phyloP scores from a whole-genome alignment of 495 filamentous ascomycete species.

The Staphylotrichum longicolle region DNA sequence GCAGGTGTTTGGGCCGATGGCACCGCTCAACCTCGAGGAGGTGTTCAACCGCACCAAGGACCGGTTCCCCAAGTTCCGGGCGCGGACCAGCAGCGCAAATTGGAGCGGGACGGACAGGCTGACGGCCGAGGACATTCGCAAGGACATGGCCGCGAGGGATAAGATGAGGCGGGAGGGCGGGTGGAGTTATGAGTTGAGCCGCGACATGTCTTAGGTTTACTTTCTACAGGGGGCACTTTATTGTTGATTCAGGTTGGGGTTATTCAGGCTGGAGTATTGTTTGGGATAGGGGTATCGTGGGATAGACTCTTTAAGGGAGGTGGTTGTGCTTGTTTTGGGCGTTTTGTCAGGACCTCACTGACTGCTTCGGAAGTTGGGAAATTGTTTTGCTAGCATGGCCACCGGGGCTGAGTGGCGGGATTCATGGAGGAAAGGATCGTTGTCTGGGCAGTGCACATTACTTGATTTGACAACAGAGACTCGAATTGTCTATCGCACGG shows the following conservation, averaged over 20 bases:
- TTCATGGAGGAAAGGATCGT: no score
- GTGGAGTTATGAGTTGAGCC: conserved; percentile 67
- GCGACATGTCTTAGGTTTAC: conserved; percentile 37
- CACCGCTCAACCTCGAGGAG: conserved; percentile 86
- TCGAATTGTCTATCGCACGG: background rate
- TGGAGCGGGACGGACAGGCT: conserved; percentile 85
- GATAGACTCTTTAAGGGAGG: background rate
- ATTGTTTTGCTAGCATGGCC: background rate
- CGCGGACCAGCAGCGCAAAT: conserved; percentile 87
- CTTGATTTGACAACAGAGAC: background rate
- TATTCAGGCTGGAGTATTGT: conserved; percentile 1
- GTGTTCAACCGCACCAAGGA: conserved; percentile 84
- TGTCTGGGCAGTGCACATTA: background rate
- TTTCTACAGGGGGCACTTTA: background rate
- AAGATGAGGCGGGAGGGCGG: conserved; percentile 78
- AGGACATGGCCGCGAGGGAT: conserved; percentile 76
- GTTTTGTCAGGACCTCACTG: background rate
- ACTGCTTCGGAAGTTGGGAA: background rate
- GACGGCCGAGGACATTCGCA: conserved; percentile 82
- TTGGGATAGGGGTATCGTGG: background rate
- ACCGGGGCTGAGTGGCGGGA: background rate
- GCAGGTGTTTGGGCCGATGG: conserved; percentile 83
- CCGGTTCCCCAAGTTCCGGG: conserved; percentile 77
- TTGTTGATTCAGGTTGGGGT: background rate
- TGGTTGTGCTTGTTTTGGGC: background rate